Conservation (phyloP, 345 rosid genomes). For the Aquilaria malaccensis region DNA sequence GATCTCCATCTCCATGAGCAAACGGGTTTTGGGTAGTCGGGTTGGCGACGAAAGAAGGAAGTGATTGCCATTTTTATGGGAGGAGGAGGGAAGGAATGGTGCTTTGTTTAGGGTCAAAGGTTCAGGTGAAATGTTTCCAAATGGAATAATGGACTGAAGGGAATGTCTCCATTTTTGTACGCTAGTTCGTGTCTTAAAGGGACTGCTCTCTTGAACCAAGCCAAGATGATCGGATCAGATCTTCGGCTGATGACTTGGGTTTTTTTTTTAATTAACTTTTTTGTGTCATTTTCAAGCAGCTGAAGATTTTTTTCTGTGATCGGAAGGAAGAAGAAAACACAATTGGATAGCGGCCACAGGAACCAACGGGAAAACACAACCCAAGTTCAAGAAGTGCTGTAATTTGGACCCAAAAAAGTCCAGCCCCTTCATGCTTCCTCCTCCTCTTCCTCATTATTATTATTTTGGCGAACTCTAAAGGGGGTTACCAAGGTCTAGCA, state of each 20-base stretch:
- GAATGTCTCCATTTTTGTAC: constrained; percentile 28
- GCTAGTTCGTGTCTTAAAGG: constrained; percentile 16
- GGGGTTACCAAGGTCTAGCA: no score
- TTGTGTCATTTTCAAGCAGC: neutral
- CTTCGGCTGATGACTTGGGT: no score
- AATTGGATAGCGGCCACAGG: no score
- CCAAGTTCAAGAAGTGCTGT: no score
- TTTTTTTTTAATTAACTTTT: neutral
- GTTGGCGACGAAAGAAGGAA: neutral
- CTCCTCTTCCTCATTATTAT: no score
- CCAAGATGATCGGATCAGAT: constrained; percentile 4
- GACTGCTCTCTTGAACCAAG: constrained; percentile 12
- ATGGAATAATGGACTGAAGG: constrained; percentile 6
- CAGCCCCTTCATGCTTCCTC: no score
- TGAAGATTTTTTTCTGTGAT: neutral
- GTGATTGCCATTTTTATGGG: neutral
- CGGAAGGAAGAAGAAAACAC: no score
- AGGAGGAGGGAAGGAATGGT: neutral
- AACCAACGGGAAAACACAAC: no score
- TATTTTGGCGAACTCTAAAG: no score
- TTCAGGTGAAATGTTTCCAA: constrained; percentile 17
- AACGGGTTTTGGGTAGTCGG: neutral
- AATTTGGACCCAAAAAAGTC: no score
- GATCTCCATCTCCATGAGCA: constrained; percentile 7
- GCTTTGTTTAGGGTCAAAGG: constrained; percentile 20